Base-by-base conservation (phyloP, 306 rosid species). In the Vigna unguiculata region DNA sequence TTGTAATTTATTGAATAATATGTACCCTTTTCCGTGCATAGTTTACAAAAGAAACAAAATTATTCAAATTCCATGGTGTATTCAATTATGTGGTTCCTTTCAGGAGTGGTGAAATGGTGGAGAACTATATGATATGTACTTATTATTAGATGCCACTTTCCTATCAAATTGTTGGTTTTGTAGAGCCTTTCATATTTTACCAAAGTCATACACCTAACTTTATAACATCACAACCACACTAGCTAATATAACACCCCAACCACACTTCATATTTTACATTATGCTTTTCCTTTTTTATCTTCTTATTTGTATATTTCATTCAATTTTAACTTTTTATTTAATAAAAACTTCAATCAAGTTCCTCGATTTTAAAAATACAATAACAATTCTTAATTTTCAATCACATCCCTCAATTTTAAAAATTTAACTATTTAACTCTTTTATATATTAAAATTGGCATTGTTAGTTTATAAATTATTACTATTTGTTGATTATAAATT, bases 141-240 rank as follows among this genome's bases (percentile, higher is more conserved):
- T 34, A 36, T 46, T 48, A 75, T 34, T 59, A 81, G 78, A 81
- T 60, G 59, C 10, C 41, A 51, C 72, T 69, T 61, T 69, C 66
- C 69, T 32, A 14, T 81, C 85, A 60, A 41, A 69, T 81, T 61
- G 71, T 19, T 32, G 75, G 80, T 80, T 61, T 59, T 16, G 9
- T 2, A 48, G 66, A 4, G 8, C 47, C 41, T 11, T 55, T 69
- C 54, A 75, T 17, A 67, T 36, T 54, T 30, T 40, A 54, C 58
- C 25, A 46, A 66, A 45, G 71, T 73, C 62, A 32, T 36, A 15
- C 48, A 69, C 84, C 84, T 58, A 68, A 38, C 58, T 25, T 24
- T 28, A 22, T 41, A 63, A 79, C 79, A 54, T 43, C 67, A 21
- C 64, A 72, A 80, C 74, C 72, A 49, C 64, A 47, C 21, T 71